Evolutionary conservation across 106 monocot species (phyloP), one percentile per base, ranked within the genome.

Genomic region (Cymbidium sinense): DNA sequence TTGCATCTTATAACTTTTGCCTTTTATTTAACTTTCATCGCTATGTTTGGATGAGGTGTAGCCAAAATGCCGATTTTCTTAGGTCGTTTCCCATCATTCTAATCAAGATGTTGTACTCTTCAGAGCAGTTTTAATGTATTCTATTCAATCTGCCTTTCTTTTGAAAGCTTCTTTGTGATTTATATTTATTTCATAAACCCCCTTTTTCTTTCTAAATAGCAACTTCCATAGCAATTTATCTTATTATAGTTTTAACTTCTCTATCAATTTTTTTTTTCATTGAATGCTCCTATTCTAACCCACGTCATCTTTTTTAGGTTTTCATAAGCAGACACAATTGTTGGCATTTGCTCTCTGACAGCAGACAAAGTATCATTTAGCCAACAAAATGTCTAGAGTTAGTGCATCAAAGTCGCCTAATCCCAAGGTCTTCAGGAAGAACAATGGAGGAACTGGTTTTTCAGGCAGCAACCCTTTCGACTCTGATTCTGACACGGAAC

Each of bases 401-500:
- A 34, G 28, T 69, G 69, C 34, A 69, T 17, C 73, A 73, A 73
- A 41, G 41, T 43, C 73, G 19, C 41, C 43, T 39, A 21, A 37
- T 41, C 19, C 73, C 23, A 73, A 73, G 41, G n/a, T 37, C 25
- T 39, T 43, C 21, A 23, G 36, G 34, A 43, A 75, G 50, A 43
- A 27, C 9, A 17, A 18, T 1, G 29, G 7, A 20, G 29, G 21
- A 39, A 39, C 35, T 74, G 41, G 65, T 9, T 64, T 47, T 72
- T 85, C 69, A 9, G 15, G 43, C 13, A 43, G 54, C 5, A 86
- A 86, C 54, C 88, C 91, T 20, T 88, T 88, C 44, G 84, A 88
- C 84, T 88, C 84, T 19, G 91, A 91, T 74, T 86, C 86, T 4
- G 91, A 88, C 15, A 43, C 67, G 19, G 83, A 87, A 34, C 13